Evolutionary conservation across 345 rosid genomes (phyloP).

Genomic region (Trapa bicornis): DNA sequence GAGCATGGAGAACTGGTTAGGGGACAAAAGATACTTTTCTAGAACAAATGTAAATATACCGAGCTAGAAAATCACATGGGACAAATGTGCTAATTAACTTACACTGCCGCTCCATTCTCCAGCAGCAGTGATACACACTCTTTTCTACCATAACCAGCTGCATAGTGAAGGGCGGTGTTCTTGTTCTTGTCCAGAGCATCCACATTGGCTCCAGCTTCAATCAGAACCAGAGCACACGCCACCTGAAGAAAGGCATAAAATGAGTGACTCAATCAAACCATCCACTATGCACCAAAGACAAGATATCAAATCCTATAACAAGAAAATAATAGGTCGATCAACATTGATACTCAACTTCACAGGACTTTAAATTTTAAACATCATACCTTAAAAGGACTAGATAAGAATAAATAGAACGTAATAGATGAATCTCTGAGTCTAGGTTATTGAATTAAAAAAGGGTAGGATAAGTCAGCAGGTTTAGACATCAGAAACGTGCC

Average conservation of each 20-base stretch:
- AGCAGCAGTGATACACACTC: constrained; percentile 87
- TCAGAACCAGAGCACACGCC: constrained; percentile 75
- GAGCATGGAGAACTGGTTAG: not conserved
- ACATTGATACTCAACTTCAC: not conserved
- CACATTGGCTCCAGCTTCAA: constrained; percentile 78
- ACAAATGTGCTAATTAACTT: constrained; percentile 20
- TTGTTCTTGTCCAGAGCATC: constrained; percentile 92
- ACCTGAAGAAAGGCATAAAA: constrained; percentile 27
- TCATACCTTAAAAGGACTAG: not conserved
- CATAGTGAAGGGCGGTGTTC: constrained; percentile 92
- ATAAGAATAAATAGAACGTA: not conserved
- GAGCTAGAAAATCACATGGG: too few relatives aligned
- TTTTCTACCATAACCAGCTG: constrained; percentile 95
- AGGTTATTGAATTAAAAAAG: not conserved
- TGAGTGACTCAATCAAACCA: not conserved
- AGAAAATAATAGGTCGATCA: not conserved
- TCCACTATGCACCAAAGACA: not conserved
- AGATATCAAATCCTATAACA: not conserved
- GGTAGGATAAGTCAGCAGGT: not conserved
- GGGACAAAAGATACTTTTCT: not conserved
- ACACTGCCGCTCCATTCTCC: constrained; percentile 95
- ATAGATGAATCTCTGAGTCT: too few relatives aligned
- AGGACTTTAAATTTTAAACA: not conserved
- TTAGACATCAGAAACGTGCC: constrained; percentile 26
- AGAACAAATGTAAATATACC: too few relatives aligned